Base-by-base conservation (phyloP, 805 yeast genomes). In the Cyberlindnera meyerae region DNA sequence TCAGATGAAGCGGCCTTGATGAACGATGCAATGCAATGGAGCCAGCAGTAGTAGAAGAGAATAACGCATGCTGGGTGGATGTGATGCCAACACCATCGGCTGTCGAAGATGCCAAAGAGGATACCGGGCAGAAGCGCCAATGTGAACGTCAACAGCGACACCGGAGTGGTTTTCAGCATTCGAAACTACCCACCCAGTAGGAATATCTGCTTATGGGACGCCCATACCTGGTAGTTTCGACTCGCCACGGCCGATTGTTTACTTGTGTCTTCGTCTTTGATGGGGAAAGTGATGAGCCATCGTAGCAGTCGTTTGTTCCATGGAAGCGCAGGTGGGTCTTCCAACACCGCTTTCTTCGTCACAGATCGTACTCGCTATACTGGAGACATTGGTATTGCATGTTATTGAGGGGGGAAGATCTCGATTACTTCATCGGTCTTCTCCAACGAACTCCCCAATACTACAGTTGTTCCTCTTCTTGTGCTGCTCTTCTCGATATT, bases 161-260 rank as follows among this genome's bases (percentile, higher is more conserved):
- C 46, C 2, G 76, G 79, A 15, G 45, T 44, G 18, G 57, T 49
- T 39, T 62, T 67, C 8, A 69, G 52, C 0, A 71, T 60, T 22
- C 79, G 61, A 11, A 79, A 49, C 28, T 87, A 56, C 0, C 94
- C 95, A 11, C 93, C 93, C 33, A 76, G 57, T 4, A 81, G 58
- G 54, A 72, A 83, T 2, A 74, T 44, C 38, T 68, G 66, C 38
- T 65, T 68, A 7, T 65, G 45, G 13, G 62, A 61, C 8, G 54
- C 45, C 52, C 68, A 69, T 2, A 57, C 61, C 48, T 71, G 66
- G 52, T 73, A 76, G 55, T 74, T 72, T 15, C 44, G n/a, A n/a
- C n/a, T 26, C 24, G 7, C 22, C 22, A 20, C 7, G 22, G 7
- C 22, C 22, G 18, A 16, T 13, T 29, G 15, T 17, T 14, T 17